phyloP scores from a whole-genome alignment of 192 early-diverging fungal species.

The Linnemannia zychae region DNA sequence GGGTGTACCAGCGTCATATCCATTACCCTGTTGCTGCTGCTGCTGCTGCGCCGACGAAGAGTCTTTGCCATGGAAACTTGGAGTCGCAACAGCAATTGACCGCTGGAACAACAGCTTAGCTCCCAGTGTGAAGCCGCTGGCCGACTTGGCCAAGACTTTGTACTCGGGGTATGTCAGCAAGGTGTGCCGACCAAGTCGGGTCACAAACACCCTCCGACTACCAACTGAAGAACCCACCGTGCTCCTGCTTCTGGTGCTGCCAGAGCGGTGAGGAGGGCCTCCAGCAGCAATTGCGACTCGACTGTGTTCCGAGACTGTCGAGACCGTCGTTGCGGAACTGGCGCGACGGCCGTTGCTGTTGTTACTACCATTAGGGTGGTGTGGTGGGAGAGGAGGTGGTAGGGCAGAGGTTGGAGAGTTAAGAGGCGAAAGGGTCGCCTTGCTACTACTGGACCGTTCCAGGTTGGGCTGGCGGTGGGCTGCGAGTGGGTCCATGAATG shows the following conservation, averaged over 20 bases:
- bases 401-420: constrained; percentile 3
- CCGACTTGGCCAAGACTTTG: constrained; percentile 46
- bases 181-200: constrained; percentile 42
- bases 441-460: constrained; percentile 9
- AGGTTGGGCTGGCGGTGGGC: constrained; percentile 44
- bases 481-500: constrained; percentile 53
- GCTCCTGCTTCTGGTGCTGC: constrained; percentile 20
- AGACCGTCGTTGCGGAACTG: neutral
- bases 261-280: neutral
- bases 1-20: neutral
- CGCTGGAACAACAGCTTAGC: constrained; percentile 49
- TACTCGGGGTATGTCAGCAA: constrained; percentile 49
- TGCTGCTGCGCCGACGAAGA: constrained; percentile 8
- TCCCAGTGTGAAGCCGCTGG: constrained; percentile 50
- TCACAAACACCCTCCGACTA: constrained; percentile 47
- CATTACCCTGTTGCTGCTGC: neutral
- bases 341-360: neutral
- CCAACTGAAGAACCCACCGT: constrained; percentile 10
- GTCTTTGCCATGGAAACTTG: constrained; percentile 25
- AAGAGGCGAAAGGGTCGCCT: constrained; percentile 2
- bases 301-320: neutral
- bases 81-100: constrained; percentile 50
- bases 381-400: constrained; percentile 1
- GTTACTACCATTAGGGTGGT: neutral
- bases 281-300: neutral